Evolutionary conservation across 768 basidiomycete genomes (phyloP).

Genomic region (Pulveroboletus sp.): DNA sequence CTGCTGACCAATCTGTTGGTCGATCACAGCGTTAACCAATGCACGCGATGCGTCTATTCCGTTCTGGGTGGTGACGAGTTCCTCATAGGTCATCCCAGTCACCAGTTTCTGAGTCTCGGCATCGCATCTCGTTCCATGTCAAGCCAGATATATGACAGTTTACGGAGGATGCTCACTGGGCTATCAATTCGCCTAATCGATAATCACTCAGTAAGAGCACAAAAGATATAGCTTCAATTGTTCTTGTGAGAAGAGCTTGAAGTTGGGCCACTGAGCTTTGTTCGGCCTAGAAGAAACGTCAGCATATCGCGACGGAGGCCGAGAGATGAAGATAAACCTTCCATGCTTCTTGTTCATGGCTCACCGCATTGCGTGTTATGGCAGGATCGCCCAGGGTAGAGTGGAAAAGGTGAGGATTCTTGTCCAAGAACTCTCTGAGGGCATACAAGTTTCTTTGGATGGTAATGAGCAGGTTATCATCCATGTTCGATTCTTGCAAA

Average conservation of each 20-base stretch:
- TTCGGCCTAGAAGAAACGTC: conserved; percentile 53
- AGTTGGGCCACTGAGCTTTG: conserved; percentile 79
- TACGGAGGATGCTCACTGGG: conserved; percentile 51
- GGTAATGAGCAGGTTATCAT: conserved; percentile 58
- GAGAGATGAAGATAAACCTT: conserved; percentile 45
- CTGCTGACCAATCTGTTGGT: conserved; percentile 97
- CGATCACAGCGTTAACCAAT: conserved; percentile 92
- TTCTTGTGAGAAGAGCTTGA: conserved; percentile 67
- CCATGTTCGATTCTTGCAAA: conserved; percentile 54
- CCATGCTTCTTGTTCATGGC: conserved; percentile 83
- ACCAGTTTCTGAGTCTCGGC: conserved; percentile 65
- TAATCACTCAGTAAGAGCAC: conserved; percentile 90
- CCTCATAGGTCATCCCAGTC: conserved; percentile 72
- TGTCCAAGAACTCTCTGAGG: conserved; percentile 70
- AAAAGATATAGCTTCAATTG: conserved; percentile 93
- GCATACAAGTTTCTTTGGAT: conserved; percentile 77
- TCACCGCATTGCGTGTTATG: conserved; percentile 48
- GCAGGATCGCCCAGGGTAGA: conserved; percentile 69
- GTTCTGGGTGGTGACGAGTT: conserved; percentile 76
- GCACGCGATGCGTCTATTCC: conserved; percentile 87
- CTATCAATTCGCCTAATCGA: conserved; percentile 76
- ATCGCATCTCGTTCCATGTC: conserved; percentile 54
- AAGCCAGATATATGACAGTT: conserved; percentile 2
- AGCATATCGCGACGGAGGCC: not conserved
- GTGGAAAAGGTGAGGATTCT: conserved; percentile 83